Evolutionary conservation across 179 eudicot species (phyloP), one percentile per base, ranked within the genome.

Genomic region (Gypsophila paniculata): DNA sequence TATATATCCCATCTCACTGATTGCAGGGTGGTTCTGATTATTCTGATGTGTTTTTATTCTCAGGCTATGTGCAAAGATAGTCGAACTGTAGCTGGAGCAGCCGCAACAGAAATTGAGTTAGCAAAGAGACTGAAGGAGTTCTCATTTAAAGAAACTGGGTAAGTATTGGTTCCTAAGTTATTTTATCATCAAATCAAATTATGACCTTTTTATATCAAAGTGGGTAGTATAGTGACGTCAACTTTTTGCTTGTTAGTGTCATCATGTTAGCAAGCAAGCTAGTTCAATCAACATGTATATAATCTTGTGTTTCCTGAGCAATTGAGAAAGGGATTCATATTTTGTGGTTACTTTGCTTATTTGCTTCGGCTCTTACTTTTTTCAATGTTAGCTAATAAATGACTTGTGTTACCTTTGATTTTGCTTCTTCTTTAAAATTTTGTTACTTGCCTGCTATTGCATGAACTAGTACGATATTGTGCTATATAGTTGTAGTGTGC

Each of bases 21-120:
- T n/a, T 36, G 39, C 72, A 46, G 26, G 60, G 62, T 57, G 76
- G 68, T 57, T 73, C 61, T 75, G 34, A 75, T 68, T 25, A 26
- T 49, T 2, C 19, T 12, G 7, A 51, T 58, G 19, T 55, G 44
- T 46, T 42, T 29, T 23, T 55, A 38, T 55, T 74, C 14, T 29
- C 83, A 94, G 94, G 96, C 96, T 74, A 88, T 91, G 96, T 94
- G 94, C 86, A 91, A 88, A 84, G 99, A 94, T 83, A 94, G 96
- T 77, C 91, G 96, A 65, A 81, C 78, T 17, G 83, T 94, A 63
- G 97, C 99, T 79, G 97, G 99, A 69, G 99, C 97, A 65, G 97
- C 99, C 26, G 99, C 97, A 68, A 85, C 97, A n/a, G 96, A 94
- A 82, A 91, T 94, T 73, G 99, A 94, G 78, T 76, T 94, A 69